Evolutionary conservation across 1,284 basidiomycete genomes (phyloP).

Genomic region (Veloporphyrellus conicus): DNA sequence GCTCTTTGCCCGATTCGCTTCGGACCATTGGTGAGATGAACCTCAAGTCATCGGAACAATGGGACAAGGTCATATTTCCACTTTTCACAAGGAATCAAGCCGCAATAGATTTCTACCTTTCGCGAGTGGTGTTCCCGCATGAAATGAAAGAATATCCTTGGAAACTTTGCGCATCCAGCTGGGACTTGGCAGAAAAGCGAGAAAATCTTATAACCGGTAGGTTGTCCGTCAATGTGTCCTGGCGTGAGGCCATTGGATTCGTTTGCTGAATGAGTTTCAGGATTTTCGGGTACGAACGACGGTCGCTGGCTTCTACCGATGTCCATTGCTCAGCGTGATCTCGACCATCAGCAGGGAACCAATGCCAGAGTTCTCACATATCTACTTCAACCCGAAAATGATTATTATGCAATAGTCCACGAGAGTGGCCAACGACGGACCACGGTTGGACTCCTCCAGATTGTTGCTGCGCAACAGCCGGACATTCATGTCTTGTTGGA

Average conservation of each 20-base stretch:
- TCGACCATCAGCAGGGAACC: too few species aligned
- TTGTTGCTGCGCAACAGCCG: too few species aligned
- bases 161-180: constrained; percentile 44
- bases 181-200: constrained; percentile 44
- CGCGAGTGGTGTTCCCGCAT: constrained; percentile 22
- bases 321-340: too few species aligned
- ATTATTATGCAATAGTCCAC: too few species aligned
- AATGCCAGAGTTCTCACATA: too few species aligned
- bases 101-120: too few species aligned
- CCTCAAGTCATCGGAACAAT: constrained; percentile 36
- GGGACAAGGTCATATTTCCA: constrained; percentile 29
- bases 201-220: constrained; percentile 2
- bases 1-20: constrained; percentile 27
- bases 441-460: too few species aligned
- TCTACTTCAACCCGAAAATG: too few species aligned
- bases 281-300: constrained; percentile 12
- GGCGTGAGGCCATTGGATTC: not conserved
- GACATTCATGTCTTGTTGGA: too few species aligned
- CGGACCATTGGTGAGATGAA: constrained; percentile 39
- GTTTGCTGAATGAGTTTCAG: not conserved
- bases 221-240: not conserved
- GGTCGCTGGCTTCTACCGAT: constrained; percentile 2
- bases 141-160: constrained; percentile 42
- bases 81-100: constrained; percentile 37
- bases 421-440: too few species aligned